A percentile compares a stretch with the other conserved stretches of the same genome.
These are phyloP conservation scores for Boletus sp. DNA, from an alignment of 768 basidiomycete genomes.

Conservation along the genomic window DNA sequence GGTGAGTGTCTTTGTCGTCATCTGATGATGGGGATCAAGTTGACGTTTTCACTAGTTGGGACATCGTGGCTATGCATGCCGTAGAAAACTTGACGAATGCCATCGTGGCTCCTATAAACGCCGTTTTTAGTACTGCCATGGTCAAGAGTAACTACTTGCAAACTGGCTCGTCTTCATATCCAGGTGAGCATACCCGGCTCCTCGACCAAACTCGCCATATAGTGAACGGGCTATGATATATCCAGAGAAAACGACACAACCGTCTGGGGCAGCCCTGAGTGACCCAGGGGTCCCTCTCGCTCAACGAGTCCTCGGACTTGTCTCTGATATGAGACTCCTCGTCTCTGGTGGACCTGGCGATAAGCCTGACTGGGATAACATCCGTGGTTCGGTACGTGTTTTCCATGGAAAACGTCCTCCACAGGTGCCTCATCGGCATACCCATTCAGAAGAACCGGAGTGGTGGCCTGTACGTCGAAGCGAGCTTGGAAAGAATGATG, in stretches of 20 bases:
- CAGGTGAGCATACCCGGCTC: background rate
- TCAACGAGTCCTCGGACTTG: slow-evolving; percentile 6
- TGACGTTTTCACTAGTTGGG: slow-evolving; percentile 8
- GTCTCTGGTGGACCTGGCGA: slow-evolving; percentile 11
- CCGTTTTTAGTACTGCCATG: slow-evolving; percentile 9
- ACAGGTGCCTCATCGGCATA: background rate
- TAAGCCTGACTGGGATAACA: slow-evolving; percentile 17
- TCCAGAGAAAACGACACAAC: slow-evolving; percentile 5
- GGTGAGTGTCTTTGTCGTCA: background rate
- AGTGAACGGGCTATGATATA: background rate
- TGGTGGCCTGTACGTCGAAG: slow-evolving; percentile 15
- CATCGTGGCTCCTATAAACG: slow-evolving; percentile 12
- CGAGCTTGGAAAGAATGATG: slow-evolving; percentile 10
- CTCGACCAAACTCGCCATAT: background rate
- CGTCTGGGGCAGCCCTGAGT: slow-evolving; percentile 10
- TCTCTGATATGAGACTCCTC: slow-evolving; percentile 9
- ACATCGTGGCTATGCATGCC: slow-evolving; percentile 12
- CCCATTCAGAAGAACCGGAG: slow-evolving; percentile 6
- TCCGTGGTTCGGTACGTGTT: slow-evolving; percentile 8
- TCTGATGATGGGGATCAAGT: background rate
- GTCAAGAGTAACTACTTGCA: slow-evolving; percentile 10
- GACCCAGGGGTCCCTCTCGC: slow-evolving; percentile 8
- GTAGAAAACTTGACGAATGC: slow-evolving; percentile 14
- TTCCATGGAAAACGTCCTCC: background rate
- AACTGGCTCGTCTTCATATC: background rate